Evolutionary conservation across 192 early-diverging fungal genomes (phyloP), one percentile per base, ranked within the genome.

Genomic region (Coemansia sp.): DNA sequence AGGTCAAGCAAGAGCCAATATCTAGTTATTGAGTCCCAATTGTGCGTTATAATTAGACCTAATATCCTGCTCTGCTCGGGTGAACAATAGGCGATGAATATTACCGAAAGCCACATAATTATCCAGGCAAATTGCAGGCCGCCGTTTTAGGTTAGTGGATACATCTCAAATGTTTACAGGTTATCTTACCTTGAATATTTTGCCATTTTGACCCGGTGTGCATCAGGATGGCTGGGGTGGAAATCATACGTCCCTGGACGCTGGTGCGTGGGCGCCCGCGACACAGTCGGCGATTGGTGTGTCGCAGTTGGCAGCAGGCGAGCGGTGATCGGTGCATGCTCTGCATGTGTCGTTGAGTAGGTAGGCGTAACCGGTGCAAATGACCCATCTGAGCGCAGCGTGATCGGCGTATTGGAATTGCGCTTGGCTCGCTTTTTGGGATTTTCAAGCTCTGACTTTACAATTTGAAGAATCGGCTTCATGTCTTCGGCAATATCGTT

Each of bases 381-480:
- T 0, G 71, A 70, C 5, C 76, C 76, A 41, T 79, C 76, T 2
- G 71, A 63, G 5, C 71, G 76, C 57, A 79, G 66, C 15, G 72
- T 72, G 22, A 69, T 73, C 1, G 79, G 74, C 41, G 75, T 73
- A 21, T 73, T 73, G 35, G 70, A 73, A 54, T 73, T 74, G 25
- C 79, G 79, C 65, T 82, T 82, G 43, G 79, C 73, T 21, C 79
- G 74, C 63, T 65, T 82, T 67, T 82, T 82, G 48, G 79, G 79
- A 50, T 82, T 82, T 29, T 82, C 67, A 22, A 82, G 61, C 66
- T 82, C 74, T 5, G 66, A 56, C 48, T 62, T 69, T 15, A 82
- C 75, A 63, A 76, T 82, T 35, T 76, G 67, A 41, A 82, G 58
- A 37, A 82, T 73, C 39, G 75, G 73, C 60, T 58, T 60, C 74